phyloP scores from a whole-genome alignment of 2,329 filamentous ascomycete genomes.

The Westerdykella sp. region DNA sequence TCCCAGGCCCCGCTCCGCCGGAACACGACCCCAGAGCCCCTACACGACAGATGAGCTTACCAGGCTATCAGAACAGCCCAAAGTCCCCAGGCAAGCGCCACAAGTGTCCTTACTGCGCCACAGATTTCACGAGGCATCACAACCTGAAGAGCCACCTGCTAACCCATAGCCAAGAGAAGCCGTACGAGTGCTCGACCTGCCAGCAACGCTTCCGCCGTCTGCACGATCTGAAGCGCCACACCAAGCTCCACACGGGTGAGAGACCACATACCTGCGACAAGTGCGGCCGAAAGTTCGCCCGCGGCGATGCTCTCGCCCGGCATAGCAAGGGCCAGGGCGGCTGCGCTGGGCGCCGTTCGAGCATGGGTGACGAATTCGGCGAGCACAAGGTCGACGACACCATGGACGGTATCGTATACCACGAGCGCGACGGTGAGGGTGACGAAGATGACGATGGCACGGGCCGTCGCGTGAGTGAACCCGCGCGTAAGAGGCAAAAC shows the following conservation, averaged over 20 bases:
- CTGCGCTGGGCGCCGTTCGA: conserved; percentile 84
- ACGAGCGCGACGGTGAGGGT: conserved; percentile 53
- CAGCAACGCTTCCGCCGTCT: conserved; percentile 85
- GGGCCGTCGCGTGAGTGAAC: conserved; percentile 58
- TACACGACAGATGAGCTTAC: conserved; percentile 54
- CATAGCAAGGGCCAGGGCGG: conserved; percentile 95
- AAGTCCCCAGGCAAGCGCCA: conserved; percentile 83
- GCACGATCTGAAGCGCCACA: conserved; percentile 92
- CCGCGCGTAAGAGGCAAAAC: conserved; percentile 65
- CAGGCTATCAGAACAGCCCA: conserved; percentile 52
- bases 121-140: conserved; percentile 94
- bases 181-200: conserved; percentile 90
- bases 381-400: conserved; percentile 48
- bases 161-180: conserved; percentile 97
- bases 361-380: conserved; percentile 66
- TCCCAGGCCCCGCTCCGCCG: conserved; percentile 52
- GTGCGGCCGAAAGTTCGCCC: conserved; percentile 89
- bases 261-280: conserved; percentile 91
- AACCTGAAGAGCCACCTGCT: conserved; percentile 96
- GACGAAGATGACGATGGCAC: conserved; percentile 45
- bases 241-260: conserved; percentile 94
- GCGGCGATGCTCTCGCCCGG: conserved; percentile 87
- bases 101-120: conserved; percentile 93
- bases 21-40: conserved; percentile 46
- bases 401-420: conserved; percentile 60